phyloP scores from a whole-genome alignment of 2,329 filamentous ascomycete species.

The Ascochyta fabae region DNA sequence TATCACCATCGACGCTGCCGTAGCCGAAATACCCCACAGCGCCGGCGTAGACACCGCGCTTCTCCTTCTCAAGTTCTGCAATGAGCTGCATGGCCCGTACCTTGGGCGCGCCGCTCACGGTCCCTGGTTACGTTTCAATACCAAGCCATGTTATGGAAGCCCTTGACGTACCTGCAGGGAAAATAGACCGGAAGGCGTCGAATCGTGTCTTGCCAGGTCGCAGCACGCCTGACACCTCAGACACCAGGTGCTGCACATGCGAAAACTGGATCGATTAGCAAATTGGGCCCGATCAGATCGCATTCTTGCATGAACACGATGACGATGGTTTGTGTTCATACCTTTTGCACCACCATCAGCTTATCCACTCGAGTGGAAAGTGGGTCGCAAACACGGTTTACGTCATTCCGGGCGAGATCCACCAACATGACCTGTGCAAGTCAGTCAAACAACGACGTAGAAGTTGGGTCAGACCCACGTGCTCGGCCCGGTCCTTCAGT shows the following conservation, averaged over 20 bases:
- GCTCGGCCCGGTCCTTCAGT: conserved; percentile 74
- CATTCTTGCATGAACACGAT: conserved; percentile 9
- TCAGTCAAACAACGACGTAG: conserved; percentile 52
- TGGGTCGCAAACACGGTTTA: conserved; percentile 94
- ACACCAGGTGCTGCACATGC: conserved; percentile 96
- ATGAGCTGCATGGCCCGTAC: conserved; percentile 97
- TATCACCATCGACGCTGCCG: conserved; percentile 68
- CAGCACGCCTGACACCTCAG: conserved; percentile 91
- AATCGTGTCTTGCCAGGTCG: conserved; percentile 85
- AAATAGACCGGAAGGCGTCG: conserved; percentile 94
- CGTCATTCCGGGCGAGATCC: conserved; percentile 92
- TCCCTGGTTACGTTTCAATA: conserved; percentile 51
- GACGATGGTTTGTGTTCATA: conserved; percentile 20
- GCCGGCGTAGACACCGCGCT: conserved; percentile 92
- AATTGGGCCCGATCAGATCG: conserved; percentile 4
- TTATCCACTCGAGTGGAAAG: conserved; percentile 88
- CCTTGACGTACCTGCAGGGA: conserved; percentile 74
- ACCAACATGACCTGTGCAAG: conserved; percentile 88
- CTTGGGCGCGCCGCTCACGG: conserved; percentile 93
- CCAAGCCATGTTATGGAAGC: conserved; percentile 14
- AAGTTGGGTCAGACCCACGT: conserved; percentile 31
- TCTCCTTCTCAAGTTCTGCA: conserved; percentile 90
- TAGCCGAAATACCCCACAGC: conserved; percentile 98
- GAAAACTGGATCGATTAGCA: conserved; percentile 67
- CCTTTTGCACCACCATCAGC: conserved; percentile 73